Evolutionary conservation across 2,329 filamentous ascomycete species (phyloP).

Genomic region (Stachybotrys chartarum): DNA sequence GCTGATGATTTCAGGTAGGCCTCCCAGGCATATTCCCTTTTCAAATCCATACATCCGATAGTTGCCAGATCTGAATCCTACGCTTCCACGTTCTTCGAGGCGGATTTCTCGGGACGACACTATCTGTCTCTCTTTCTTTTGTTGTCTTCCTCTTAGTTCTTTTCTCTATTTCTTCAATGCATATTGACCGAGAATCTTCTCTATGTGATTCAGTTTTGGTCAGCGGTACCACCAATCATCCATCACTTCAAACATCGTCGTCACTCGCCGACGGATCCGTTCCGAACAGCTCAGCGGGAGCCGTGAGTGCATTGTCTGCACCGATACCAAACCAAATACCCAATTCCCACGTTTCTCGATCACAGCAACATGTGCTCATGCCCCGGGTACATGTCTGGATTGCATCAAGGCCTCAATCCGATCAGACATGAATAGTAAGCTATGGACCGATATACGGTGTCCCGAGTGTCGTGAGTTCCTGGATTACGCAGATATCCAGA

Average conservation of each 20-base stretch:
- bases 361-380: conserved; percentile 24
- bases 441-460: conserved; percentile 42
- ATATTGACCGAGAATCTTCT: not conserved
- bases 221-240: conserved; percentile 19
- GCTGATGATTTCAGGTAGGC: conserved; percentile 25
- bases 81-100: conserved; percentile 19
- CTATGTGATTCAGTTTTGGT: not conserved
- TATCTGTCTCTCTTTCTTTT: not conserved
- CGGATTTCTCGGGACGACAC: not conserved
- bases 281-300: conserved; percentile 12
- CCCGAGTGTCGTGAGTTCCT: conserved; percentile 41
- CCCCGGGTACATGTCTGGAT: conserved; percentile 23
- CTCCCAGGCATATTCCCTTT: conserved; percentile 1
- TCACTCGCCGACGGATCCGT: conserved; percentile 21
- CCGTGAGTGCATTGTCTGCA: conserved; percentile 28
- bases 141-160: not conserved
- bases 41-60: not conserved
- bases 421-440: conserved; percentile 22
- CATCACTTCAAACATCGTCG: conserved; percentile 16
- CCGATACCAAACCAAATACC: conserved; percentile 18
- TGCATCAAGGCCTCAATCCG: conserved; percentile 27
- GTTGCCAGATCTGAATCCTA: not conserved
- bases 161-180: not conserved
- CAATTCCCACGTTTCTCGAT: conserved; percentile 24
- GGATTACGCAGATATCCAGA: conserved; percentile 34